Conservation (phyloP, 805 yeast species). For the Kregervanrija delftensis region DNA sequence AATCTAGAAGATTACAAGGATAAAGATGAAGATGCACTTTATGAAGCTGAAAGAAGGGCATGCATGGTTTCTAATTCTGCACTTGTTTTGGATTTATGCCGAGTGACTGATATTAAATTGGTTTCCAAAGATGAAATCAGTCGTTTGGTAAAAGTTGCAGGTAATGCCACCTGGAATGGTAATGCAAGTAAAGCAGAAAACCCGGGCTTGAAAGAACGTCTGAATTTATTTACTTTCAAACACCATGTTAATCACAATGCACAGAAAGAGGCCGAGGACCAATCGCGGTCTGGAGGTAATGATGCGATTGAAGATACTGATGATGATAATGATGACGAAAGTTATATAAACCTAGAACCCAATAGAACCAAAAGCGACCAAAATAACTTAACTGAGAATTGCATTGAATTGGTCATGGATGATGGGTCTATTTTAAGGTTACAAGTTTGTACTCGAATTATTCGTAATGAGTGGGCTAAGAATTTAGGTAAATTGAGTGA, state of each 20-base stretch:
- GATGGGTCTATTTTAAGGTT: slow-evolving; percentile 43
- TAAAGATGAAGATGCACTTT: slow-evolving; percentile 52
- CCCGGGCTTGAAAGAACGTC: neutral
- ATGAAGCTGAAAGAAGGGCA: slow-evolving; percentile 58
- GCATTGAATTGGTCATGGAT: slow-evolving; percentile 43
- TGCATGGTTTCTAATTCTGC: slow-evolving; percentile 49
- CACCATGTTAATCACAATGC: too few species aligned
- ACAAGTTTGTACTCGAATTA: slow-evolving; percentile 43
- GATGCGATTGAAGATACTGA: neutral
- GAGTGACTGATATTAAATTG: slow-evolving; percentile 34
- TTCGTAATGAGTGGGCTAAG: slow-evolving; percentile 63
- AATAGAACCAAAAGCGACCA: slow-evolving; percentile 11
- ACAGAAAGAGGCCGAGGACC: too few species aligned
- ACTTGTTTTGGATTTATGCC: slow-evolving; percentile 54
- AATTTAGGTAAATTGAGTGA: slow-evolving; percentile 35
- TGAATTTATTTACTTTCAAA: too few species aligned
- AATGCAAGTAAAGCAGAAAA: neutral
- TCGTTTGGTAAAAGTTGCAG: slow-evolving; percentile 22
- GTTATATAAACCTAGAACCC: neutral
- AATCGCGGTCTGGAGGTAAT: too few species aligned
- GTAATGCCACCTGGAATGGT: slow-evolving; percentile 24
- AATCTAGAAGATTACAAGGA: slow-evolving; percentile 34
- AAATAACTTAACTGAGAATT: slow-evolving; percentile 32
- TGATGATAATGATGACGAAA: slow-evolving; percentile 3
- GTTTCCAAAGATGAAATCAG: slow-evolving; percentile 24